These are phyloP conservation scores for Tulasnella sp. DNA, from an alignment of 768 basidiomycete species.

Conservation along the genomic window DNA sequence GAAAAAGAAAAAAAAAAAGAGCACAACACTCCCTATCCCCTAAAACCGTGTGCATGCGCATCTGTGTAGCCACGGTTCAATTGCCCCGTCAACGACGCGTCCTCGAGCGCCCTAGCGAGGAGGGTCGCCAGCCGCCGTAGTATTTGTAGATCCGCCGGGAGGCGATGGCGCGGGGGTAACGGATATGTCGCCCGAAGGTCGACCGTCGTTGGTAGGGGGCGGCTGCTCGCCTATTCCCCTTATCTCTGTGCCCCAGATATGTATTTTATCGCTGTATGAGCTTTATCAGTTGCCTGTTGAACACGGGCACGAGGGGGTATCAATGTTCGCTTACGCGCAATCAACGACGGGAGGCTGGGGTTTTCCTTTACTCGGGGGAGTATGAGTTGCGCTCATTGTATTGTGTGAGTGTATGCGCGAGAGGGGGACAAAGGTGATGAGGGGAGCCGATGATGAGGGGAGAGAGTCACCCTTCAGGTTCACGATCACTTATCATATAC, in stretches of 20 bases:
- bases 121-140: too few relatives aligned
- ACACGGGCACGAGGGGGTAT: background rate
- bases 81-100: background rate
- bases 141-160: background rate
- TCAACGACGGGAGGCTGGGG: background rate
- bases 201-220: background rate
- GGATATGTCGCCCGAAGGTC: background rate
- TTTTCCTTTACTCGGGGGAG: background rate
- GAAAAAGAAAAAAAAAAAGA: too few relatives aligned
- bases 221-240: background rate
- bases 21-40: background rate
- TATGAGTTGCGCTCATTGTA: background rate
- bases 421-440: background rate
- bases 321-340: background rate
- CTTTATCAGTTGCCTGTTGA: background rate
- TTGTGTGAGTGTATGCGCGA: too few relatives aligned
- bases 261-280: background rate
- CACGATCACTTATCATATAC: too few relatives aligned
- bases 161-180: background rate
- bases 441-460: too few relatives aligned
- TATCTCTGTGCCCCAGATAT: background rate
- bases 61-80: background rate
- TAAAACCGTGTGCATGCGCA: background rate
- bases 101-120: too few relatives aligned
- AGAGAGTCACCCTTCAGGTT: too few relatives aligned